Percentiles rank a stretch among this genome's conserved stretches.
These are phyloP conservation scores for Thymus quinquecostatus DNA, from an alignment of 257 asterid genomes.

Conservation along the genomic window DNA sequence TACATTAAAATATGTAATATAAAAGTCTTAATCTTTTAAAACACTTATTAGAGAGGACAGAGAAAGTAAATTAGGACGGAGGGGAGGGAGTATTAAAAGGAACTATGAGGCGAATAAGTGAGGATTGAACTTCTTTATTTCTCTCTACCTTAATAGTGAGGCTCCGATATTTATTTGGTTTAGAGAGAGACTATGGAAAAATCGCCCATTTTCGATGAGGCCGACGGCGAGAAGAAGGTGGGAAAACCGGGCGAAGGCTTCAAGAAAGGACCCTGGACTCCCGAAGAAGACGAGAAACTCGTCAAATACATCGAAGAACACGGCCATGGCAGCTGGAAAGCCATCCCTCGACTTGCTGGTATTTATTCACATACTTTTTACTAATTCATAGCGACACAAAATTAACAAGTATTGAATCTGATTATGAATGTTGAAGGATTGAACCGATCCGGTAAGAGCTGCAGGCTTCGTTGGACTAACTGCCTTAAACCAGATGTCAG, in stretches of 20 bases:
- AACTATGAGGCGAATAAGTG: too few relatives aligned
- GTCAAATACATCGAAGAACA: constrained; percentile 36
- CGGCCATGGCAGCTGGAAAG: constrained; percentile 97
- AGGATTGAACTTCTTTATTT: too few relatives aligned
- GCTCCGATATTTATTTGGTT: too few relatives aligned
- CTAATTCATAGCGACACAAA: too few relatives aligned
- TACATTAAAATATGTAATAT: too few relatives aligned
- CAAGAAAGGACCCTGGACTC: constrained; percentile 96
- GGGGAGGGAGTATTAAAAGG: too few relatives aligned
- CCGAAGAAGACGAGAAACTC: constrained; percentile 86
- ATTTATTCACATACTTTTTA: not conserved
- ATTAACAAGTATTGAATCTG: too few relatives aligned
- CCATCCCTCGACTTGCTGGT: constrained; percentile 87
- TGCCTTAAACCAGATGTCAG: constrained; percentile 80
- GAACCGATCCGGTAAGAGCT: constrained; percentile 84
- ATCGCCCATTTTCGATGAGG: constrained; percentile 70
- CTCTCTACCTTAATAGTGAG: too few relatives aligned
- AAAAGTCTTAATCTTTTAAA: too few relatives aligned
- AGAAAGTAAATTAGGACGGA: too few relatives aligned
- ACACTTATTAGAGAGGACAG: too few relatives aligned
- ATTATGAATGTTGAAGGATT: constrained; percentile 42
- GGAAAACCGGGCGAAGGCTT: too few relatives aligned
- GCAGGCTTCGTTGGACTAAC: constrained; percentile 88
- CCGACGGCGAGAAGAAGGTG: constrained; percentile 71
- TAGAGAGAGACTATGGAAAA: constrained; percentile 57